phyloP scores from a whole-genome alignment of 2,329 filamentous ascomycete species.

The Orbilia blumenaviensis region DNA sequence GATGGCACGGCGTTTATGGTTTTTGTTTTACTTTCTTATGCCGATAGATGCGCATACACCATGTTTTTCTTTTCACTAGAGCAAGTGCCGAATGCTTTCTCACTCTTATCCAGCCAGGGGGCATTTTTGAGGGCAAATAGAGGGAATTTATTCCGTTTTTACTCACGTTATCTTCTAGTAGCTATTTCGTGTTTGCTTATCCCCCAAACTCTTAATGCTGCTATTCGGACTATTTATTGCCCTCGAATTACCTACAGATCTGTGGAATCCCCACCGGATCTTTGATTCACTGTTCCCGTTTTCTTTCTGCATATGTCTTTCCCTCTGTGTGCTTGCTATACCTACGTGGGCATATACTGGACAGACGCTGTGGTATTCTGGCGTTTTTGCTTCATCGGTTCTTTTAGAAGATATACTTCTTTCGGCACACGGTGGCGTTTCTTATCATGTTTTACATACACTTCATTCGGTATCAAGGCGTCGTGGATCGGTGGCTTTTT shows the following conservation, averaged over 20 bases:
- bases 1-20: background rate
- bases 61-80: background rate
- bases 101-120: background rate
- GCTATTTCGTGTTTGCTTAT: background rate
- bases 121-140: background rate
- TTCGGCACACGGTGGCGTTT: background rate
- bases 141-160: background rate
- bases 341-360: background rate
- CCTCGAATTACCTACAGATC: too few species aligned
- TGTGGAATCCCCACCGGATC: too few species aligned
- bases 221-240: background rate
- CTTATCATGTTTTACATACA: background rate
- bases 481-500: background rate
- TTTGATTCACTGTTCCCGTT: background rate
- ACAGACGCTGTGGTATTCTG: background rate
- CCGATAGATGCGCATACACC: background rate
- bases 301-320: background rate
- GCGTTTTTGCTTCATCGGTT: background rate
- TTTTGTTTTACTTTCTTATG: background rate
- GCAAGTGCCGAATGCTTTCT: background rate
- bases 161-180: background rate
- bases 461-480: background rate
- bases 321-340: background rate
- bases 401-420: background rate
- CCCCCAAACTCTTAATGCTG: background rate